Evolutionary conservation across 192 early-diverging fungal species (phyloP).

Genomic region (Pilaira anomala): DNA sequence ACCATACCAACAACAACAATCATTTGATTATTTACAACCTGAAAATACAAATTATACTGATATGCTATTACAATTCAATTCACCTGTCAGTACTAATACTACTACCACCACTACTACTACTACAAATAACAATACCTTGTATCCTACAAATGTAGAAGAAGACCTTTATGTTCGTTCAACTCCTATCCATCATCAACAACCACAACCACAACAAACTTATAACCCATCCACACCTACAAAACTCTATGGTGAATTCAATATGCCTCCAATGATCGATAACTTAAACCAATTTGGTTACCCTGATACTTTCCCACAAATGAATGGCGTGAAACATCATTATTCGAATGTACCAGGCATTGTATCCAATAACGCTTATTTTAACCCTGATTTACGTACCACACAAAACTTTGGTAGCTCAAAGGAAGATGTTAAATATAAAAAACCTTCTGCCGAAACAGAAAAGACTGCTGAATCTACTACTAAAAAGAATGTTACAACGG

Average conservation of each 20-base stretch:
- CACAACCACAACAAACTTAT: neutral
- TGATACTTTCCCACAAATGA: neutral
- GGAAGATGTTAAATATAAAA: conserved; percentile 4
- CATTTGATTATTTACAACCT: too few species aligned
- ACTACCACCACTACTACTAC: too few species aligned
- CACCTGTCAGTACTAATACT: neutral
- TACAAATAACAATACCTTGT: neutral
- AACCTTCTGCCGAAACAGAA: neutral
- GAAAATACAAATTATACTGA: neutral
- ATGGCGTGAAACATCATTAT: conserved; percentile 5
- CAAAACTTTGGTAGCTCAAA: conserved; percentile 6
- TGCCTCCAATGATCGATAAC: neutral
- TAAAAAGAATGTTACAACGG: conserved; percentile 6
- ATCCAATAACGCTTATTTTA: neutral
- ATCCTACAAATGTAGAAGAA: conserved; percentile 1
- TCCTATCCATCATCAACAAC: neutral
- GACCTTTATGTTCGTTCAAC: conserved; percentile 21
- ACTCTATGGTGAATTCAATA: neutral
- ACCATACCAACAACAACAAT: conserved; percentile 1
- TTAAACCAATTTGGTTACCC: conserved; percentile 3
- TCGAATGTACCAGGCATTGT: neutral
- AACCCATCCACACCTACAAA: neutral
- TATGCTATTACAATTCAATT: conserved; percentile 9
- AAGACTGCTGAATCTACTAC: neutral
- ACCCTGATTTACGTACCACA: neutral